These are phyloP conservation scores for Gynandropsis gynandra DNA, from an alignment of 345 rosid species.

Conservation along the genomic window DNA sequence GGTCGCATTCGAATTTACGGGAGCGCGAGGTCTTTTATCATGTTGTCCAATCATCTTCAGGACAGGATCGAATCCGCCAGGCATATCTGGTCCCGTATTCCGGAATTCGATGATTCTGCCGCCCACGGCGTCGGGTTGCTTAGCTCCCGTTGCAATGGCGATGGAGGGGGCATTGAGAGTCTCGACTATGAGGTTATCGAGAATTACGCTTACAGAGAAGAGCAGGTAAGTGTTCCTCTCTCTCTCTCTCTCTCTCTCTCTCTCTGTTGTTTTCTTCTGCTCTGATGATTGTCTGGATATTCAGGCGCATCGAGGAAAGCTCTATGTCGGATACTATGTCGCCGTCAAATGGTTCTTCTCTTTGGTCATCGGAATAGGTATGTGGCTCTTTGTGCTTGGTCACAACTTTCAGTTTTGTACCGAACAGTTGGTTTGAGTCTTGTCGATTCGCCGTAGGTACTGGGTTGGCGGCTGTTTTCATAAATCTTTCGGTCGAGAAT, in stretches of 20 bases:
- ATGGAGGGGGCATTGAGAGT: constrained; percentile 52
- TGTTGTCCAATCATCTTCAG: constrained; percentile 72
- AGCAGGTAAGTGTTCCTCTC: constrained; percentile 42
- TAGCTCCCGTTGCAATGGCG: constrained; percentile 26
- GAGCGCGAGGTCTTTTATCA: constrained; percentile 21
- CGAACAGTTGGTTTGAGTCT: not conserved
- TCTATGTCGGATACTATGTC: constrained; percentile 62
- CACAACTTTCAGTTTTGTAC: not conserved
- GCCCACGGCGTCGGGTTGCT: constrained; percentile 43
- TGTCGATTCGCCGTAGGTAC: constrained; percentile 51
- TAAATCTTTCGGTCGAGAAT: constrained; percentile 89
- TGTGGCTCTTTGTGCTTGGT: not conserved
- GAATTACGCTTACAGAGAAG: constrained; percentile 88
- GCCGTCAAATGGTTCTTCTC: constrained; percentile 92
- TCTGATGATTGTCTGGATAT: constrained; percentile 11
- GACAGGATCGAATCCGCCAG: constrained; percentile 73
- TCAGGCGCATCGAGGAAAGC: constrained; percentile 85
- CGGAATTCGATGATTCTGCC: constrained; percentile 64
- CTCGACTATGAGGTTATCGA: constrained; percentile 95
- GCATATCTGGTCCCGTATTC: constrained; percentile 73
- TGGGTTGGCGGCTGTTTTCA: constrained; percentile 88
- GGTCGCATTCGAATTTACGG: constrained; percentile 18
- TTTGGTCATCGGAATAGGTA: constrained; percentile 87
- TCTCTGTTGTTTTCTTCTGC: not conserved
- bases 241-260: constrained; percentile 2